Percentiles rank a stretch among this genome's conserved stretches.
phyloP scores from a whole-genome alignment of 495 filamentous ascomycete species.

The Hypoxylon lenormandii region DNA sequence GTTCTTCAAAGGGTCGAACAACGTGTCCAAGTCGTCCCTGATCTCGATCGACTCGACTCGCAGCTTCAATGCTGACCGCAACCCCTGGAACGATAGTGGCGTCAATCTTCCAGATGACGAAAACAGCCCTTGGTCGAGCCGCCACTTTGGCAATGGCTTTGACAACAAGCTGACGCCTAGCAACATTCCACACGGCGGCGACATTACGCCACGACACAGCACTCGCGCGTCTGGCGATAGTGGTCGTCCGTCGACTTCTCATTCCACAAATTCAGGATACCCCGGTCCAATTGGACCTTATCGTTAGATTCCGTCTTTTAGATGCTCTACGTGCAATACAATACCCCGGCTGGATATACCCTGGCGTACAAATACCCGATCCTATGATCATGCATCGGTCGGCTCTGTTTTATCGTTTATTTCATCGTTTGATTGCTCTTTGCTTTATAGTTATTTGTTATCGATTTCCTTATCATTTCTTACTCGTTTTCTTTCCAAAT shows the following conservation, averaged over 20 bases:
- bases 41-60: slow-evolving; percentile 92
- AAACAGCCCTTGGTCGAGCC: slow-evolving; percentile 71
- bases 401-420: slow-evolving; percentile 56
- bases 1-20: slow-evolving; percentile 93
- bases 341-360: slow-evolving; percentile 70
- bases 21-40: slow-evolving; percentile 92
- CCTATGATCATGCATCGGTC: slow-evolving; percentile 69
- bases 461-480: slow-evolving; percentile 23
- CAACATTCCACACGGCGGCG: slow-evolving; percentile 75
- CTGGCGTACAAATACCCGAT: slow-evolving; percentile 65
- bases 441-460: slow-evolving; percentile 44
- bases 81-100: slow-evolving; percentile 96
- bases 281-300: slow-evolving; percentile 87
- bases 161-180: slow-evolving; percentile 75
- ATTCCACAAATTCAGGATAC: slow-evolving; percentile 93
- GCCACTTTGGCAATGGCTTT: slow-evolving; percentile 69
- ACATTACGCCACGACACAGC: slow-evolving; percentile 83
- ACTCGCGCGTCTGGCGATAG: slow-evolving; percentile 85
- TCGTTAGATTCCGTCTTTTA: slow-evolving; percentile 71
- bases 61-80: slow-evolving; percentile 85
- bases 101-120: slow-evolving; percentile 92
- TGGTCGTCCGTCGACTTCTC: slow-evolving; percentile 90
- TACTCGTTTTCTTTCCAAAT: slow-evolving; percentile 9
- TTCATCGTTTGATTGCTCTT: slow-evolving; percentile 28
- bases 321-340: slow-evolving; percentile 61